Evolutionary conservation across 2,329 filamentous ascomycete species (phyloP).

Genomic region (Thelonectria discophora): DNA sequence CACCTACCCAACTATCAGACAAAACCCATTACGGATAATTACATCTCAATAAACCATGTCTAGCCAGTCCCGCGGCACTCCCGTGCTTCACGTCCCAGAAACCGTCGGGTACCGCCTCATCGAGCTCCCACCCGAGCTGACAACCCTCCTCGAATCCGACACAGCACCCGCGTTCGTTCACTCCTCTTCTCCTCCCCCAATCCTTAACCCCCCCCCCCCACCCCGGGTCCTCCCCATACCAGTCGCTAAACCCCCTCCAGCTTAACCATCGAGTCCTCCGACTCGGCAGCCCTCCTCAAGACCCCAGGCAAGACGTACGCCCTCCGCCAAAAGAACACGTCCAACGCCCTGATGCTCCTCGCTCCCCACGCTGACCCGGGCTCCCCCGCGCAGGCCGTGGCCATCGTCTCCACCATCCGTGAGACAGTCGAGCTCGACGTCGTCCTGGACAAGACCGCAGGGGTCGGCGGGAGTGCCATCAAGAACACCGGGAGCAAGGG

Average conservation of each 20-base stretch:
- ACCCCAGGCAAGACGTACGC: constrained; percentile 63
- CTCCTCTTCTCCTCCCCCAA: too few relatives aligned
- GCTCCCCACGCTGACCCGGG: constrained; percentile 40
- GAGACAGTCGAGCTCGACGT: constrained; percentile 69
- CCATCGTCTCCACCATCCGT: constrained; percentile 64
- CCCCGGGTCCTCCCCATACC: neutral
- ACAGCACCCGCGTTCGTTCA: constrained; percentile 60
- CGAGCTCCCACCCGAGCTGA: constrained; percentile 68
- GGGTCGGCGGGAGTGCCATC: constrained; percentile 29
- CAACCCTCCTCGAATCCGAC: constrained; percentile 63
- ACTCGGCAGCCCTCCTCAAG: constrained; percentile 60
- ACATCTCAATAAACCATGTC: constrained; percentile 50
- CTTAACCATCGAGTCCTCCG: constrained; percentile 59
- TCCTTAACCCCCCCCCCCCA: neutral
- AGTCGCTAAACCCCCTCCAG: constrained; percentile 42
- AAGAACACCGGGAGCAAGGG: constrained; percentile 50
- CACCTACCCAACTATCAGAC: too few relatives aligned
- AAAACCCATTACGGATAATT: too few relatives aligned
- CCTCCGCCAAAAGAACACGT: constrained; percentile 73
- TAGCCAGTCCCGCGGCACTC: constrained; percentile 59
- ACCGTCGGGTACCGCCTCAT: constrained; percentile 66
- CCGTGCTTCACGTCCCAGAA: constrained; percentile 59
- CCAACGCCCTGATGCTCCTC: constrained; percentile 70
- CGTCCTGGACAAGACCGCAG: constrained; percentile 47
- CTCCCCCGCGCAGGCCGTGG: constrained; percentile 50